Evolutionary conservation across 1,284 basidiomycete genomes (phyloP).

Genomic region (Ganoderma resinaceum): DNA sequence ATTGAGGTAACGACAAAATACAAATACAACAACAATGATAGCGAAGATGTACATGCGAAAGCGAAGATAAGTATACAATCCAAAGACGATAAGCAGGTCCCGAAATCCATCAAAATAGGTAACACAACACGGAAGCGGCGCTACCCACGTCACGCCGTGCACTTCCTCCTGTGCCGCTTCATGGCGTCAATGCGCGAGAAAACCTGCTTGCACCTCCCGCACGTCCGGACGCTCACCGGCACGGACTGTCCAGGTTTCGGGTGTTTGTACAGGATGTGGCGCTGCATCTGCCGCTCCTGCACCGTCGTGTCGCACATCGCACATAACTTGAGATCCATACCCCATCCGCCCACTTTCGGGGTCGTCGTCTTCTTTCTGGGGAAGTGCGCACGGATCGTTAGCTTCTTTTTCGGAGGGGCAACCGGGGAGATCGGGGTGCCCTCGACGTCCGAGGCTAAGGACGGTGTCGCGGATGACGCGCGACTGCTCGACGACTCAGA

Average conservation of each 20-base stretch:
- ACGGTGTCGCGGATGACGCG: background rate
- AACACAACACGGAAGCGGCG: background rate
- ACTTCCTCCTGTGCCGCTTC: background rate
- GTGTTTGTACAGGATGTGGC: background rate
- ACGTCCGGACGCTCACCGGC: background rate
- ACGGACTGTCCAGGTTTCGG: background rate
- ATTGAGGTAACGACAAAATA: background rate
- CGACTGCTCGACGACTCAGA: background rate
- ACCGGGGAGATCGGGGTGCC: background rate
- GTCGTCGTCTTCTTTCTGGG: background rate
- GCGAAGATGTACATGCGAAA: background rate
- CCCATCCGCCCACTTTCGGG: background rate
- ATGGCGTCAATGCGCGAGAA: background rate
- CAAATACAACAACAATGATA: background rate
- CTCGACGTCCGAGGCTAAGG: background rate
- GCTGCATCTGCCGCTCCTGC: constrained; percentile 1
- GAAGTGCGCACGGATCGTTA: background rate
- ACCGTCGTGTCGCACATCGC: background rate
- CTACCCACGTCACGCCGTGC: background rate
- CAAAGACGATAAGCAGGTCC: background rate
- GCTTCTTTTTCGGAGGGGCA: background rate
- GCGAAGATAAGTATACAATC: background rate
- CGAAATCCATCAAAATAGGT: no score
- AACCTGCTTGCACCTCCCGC: background rate
- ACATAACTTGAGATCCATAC: background rate